These are phyloP conservation scores for Botryococcus braunii DNA, from an alignment of 163 green algal species.

Conservation along the genomic window DNA sequence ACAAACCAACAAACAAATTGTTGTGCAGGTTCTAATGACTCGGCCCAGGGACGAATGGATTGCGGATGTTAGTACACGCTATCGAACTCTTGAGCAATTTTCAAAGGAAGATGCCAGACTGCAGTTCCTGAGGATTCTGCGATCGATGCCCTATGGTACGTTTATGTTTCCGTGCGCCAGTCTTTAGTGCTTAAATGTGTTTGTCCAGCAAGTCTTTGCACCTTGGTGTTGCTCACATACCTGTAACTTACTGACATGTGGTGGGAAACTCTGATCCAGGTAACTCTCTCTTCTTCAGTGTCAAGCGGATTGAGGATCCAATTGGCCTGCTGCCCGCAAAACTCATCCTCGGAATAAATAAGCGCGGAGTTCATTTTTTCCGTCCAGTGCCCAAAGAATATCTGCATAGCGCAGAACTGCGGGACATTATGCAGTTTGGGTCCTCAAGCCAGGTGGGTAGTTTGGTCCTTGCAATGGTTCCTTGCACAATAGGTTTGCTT, in stretches of 20 bases:
- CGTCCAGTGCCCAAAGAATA: slow-evolving; percentile 93
- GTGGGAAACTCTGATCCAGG: no score
- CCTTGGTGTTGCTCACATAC: not conserved
- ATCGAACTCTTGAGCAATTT: slow-evolving; percentile 66
- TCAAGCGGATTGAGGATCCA: slow-evolving; percentile 89
- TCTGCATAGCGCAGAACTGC: slow-evolving; percentile 91
- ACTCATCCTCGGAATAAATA: slow-evolving; percentile 97
- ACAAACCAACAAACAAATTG: no score
- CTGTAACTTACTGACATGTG: no score
- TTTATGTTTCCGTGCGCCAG: not conserved
- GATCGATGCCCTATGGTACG: slow-evolving; percentile 80
- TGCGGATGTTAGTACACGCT: slow-evolving; percentile 58
- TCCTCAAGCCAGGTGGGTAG: slow-evolving; percentile 28
- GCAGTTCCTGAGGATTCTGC: slow-evolving; percentile 88
- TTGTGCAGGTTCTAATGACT: slow-evolving; percentile 66
- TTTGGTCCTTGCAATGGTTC: no score
- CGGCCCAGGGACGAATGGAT: slow-evolving; percentile 74
- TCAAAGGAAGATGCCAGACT: slow-evolving; percentile 82
- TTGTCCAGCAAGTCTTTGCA: not conserved
- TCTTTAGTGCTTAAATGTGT: not conserved
- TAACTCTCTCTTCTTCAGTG: slow-evolving; percentile 76
- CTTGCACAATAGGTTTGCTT: no score
- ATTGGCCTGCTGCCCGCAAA: slow-evolving; percentile 90
- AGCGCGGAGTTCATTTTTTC: slow-evolving; percentile 40
- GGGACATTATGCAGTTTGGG: slow-evolving; percentile 97